Percentiles rank a stretch among this genome's conserved stretches.
phyloP scores from a whole-genome alignment of 1,284 basidiomycete genomes.

The Melanopsichium pennsylvanicum region DNA sequence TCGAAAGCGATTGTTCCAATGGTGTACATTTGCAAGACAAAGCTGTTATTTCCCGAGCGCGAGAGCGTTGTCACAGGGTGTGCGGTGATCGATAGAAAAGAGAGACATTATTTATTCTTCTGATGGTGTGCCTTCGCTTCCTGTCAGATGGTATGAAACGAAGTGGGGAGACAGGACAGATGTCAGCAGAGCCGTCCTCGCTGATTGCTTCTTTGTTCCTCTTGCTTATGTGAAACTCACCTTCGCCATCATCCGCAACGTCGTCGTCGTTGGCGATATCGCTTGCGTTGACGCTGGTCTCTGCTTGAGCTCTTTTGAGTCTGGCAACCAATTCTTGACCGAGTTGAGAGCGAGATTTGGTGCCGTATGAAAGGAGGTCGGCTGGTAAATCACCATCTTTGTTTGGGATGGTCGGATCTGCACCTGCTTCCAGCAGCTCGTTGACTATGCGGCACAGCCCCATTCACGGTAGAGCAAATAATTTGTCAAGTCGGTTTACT shows the following conservation, averaged over 20 bases:
- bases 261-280: slow-evolving; percentile 52
- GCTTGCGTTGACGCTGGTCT: slow-evolving; percentile 38
- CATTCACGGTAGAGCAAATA: no score
- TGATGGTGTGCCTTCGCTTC: slow-evolving; percentile 47
- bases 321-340: slow-evolving; percentile 50
- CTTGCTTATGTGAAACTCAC: slow-evolving; percentile 7
- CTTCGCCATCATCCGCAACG: slow-evolving; percentile 31
- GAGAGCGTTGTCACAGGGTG: no score
- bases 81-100: no score
- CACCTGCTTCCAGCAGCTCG: slow-evolving; percentile 60
- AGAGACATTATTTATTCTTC: slow-evolving; percentile 17
- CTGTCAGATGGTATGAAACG: neutral
- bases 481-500: no score
- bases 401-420: slow-evolving; percentile 53
- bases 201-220: no score
- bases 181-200: no score
- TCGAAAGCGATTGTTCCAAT: neutral
- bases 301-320: slow-evolving; percentile 46
- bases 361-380: slow-evolving; percentile 49
- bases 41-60: no score
- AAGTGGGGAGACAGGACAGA: no score
- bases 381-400: slow-evolving; percentile 58
- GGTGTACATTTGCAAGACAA: neutral
- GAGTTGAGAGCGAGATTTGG: slow-evolving; percentile 37
- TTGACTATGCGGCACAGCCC: no score